Evolutionary conservation across 768 basidiomycete species (phyloP).

Genomic region (Inosperma sp.): DNA sequence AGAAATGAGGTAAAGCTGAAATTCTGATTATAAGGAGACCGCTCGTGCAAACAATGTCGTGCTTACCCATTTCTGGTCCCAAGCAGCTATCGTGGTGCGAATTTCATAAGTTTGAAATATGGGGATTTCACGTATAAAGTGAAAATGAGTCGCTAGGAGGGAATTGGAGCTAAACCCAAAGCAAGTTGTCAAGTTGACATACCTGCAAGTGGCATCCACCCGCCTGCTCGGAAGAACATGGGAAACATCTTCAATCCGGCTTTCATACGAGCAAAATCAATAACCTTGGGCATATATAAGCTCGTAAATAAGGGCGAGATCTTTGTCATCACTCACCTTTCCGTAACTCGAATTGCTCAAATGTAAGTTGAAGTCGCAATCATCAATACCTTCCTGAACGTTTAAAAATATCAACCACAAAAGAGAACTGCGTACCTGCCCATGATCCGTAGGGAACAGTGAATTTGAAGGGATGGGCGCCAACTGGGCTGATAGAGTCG

Average conservation of each 20-base stretch:
- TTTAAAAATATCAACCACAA: background rate
- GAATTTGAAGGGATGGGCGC: constrained; percentile 50
- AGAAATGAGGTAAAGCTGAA: constrained; percentile 56
- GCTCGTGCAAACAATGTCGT: background rate
- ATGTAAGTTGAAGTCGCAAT: constrained; percentile 69
- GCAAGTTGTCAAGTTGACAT: constrained; percentile 33
- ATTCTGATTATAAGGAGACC: background rate
- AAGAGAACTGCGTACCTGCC: constrained; percentile 51
- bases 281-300: constrained; percentile 24
- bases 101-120: constrained; percentile 60
- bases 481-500: constrained; percentile 49
- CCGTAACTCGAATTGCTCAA: constrained; percentile 80
- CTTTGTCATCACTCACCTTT: constrained; percentile 43
- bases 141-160: constrained; percentile 54
- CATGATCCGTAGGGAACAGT: constrained; percentile 40
- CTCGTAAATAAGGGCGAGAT: background rate
- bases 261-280: constrained; percentile 48
- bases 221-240: constrained; percentile 52
- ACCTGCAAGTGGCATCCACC: constrained; percentile 58
- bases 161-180: background rate
- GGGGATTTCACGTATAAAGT: constrained; percentile 68
- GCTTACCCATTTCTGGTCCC: constrained; percentile 80
- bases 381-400: constrained; percentile 51
- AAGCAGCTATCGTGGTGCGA: constrained; percentile 48
- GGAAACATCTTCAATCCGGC: constrained; percentile 49